Conservation (phyloP, 1,284 basidiomycete species). For the Ustilago lituana region DNA sequence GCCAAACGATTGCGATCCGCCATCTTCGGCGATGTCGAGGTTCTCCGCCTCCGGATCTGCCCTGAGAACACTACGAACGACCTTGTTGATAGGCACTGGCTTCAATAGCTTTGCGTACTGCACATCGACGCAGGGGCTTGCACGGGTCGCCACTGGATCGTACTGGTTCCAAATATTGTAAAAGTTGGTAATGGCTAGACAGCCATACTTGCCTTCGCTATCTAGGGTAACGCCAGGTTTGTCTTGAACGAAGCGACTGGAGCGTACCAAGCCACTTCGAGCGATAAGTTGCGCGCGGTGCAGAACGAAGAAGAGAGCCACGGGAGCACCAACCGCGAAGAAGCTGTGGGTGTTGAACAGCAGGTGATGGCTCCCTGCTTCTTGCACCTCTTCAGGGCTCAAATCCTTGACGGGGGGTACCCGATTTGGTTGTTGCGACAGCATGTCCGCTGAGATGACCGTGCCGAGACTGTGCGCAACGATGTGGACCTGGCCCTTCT, state of each 20-base stretch:
- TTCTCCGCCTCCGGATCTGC: conserved; percentile 31
- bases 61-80: conserved; percentile 32
- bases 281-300: conserved; percentile 72
- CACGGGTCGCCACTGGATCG: conserved; percentile 70
- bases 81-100: conserved; percentile 43
- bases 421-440: conserved; percentile 71
- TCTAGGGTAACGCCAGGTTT: conserved; percentile 66
- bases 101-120: conserved; percentile 53
- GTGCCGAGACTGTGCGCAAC: conserved; percentile 71
- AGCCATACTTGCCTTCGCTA: conserved; percentile 71
- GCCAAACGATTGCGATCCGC: conserved; percentile 37
- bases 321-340: conserved; percentile 71
- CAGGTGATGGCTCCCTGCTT: conserved; percentile 31
- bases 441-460: conserved; percentile 71
- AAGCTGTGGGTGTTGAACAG: conserved; percentile 70
- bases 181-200: conserved; percentile 70
- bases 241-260: conserved; percentile 70
- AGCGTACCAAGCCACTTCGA: conserved; percentile 70
- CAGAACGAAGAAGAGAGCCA: conserved; percentile 72
- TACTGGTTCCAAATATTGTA: conserved; percentile 72
- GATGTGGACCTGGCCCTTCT: conserved; percentile 69
- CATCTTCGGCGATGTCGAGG: conserved; percentile 34
- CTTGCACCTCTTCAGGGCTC: conserved; percentile 13
- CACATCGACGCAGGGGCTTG: conserved; percentile 68
- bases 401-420: conserved; percentile 58